phyloP scores from a whole-genome alignment of 768 basidiomycete species.

The Pleurotus tuber-regium region DNA sequence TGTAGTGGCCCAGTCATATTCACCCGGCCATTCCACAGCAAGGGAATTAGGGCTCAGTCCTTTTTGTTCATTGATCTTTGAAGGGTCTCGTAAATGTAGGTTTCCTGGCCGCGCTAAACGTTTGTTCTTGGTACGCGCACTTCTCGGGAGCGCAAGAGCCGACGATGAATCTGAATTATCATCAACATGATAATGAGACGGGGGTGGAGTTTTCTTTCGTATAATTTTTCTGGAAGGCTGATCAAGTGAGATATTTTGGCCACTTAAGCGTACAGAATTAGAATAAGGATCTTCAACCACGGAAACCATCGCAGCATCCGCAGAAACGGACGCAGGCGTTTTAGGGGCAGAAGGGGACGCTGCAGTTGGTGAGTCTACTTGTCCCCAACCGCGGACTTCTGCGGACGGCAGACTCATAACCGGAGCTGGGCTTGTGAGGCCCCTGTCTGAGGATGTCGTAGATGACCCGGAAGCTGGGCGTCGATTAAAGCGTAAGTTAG shows the following conservation, averaged over 20 bases:
- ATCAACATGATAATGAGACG: slow-evolving; percentile 19
- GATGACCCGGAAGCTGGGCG: slow-evolving; percentile 40
- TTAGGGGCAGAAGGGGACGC: slow-evolving; percentile 24
- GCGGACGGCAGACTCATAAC: slow-evolving; percentile 13
- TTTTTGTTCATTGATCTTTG: slow-evolving; percentile 30
- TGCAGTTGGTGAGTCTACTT: slow-evolving; percentile 5
- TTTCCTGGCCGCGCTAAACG: slow-evolving; percentile 43
- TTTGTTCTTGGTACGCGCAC: slow-evolving; percentile 53
- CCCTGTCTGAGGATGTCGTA: slow-evolving; percentile 37
- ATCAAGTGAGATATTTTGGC: slow-evolving; percentile 16
- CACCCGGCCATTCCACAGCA: slow-evolving; percentile 54
- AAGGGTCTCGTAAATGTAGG: slow-evolving; percentile 40
- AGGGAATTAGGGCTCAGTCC: slow-evolving; percentile 44
- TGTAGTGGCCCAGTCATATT: slow-evolving; percentile 48
- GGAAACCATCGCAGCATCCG: neutral
- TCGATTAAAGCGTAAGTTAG: slow-evolving; percentile 26
- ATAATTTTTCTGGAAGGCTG: slow-evolving; percentile 25
- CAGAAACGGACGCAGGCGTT: slow-evolving; percentile 31
- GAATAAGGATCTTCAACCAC: slow-evolving; percentile 14
- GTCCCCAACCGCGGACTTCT: neutral
- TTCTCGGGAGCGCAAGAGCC: slow-evolving; percentile 31
- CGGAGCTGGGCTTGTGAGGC: slow-evolving; percentile 29
- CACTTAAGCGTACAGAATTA: neutral
- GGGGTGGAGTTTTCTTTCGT: slow-evolving; percentile 38
- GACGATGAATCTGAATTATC: slow-evolving; percentile 55